These are phyloP conservation scores for Penicillium cataractarum DNA, from an alignment of 495 filamentous ascomycete genomes.

Conservation along the genomic window DNA sequence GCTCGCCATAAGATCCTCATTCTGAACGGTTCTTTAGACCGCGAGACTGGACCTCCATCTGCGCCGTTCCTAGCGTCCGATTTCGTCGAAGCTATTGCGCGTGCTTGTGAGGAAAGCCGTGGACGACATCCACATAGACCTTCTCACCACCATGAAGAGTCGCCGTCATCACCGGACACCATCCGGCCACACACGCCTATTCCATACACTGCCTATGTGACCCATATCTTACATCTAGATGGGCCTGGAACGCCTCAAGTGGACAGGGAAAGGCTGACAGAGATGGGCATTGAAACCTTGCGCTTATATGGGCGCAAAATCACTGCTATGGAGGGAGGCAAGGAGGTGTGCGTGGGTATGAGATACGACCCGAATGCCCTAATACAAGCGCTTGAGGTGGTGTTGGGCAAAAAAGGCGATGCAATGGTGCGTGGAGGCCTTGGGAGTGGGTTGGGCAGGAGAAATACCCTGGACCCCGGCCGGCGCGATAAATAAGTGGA, in stretches of 20 bases:
- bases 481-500: constrained; percentile 31
- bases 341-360: constrained; percentile 50
- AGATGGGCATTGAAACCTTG: constrained; percentile 75
- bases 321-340: constrained; percentile 32
- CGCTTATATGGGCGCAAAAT: constrained; percentile 73
- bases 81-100: constrained; percentile 77
- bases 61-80: constrained; percentile 69
- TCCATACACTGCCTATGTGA: constrained; percentile 67
- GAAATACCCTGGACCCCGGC: constrained; percentile 65
- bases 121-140: constrained; percentile 26
- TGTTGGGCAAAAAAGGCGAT: constrained; percentile 70
- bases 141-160: constrained; percentile 2
- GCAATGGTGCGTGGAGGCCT: constrained; percentile 46
- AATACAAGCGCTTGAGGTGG: constrained; percentile 74
- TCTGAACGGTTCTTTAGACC: constrained; percentile 78
- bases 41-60: constrained; percentile 74
- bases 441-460: constrained; percentile 58
- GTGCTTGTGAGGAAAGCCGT: constrained; percentile 58
- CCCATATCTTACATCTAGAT: constrained; percentile 82
- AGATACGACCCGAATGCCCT: constrained; percentile 79
- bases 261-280: constrained; percentile 62
- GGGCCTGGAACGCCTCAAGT: constrained; percentile 71
- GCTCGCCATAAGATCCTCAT: constrained; percentile 79
- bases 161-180: constrained; percentile 16
- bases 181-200: constrained; percentile 21